Evolutionary conservation across 345 rosid species (phyloP).

Genomic region (Draba incana): DNA sequence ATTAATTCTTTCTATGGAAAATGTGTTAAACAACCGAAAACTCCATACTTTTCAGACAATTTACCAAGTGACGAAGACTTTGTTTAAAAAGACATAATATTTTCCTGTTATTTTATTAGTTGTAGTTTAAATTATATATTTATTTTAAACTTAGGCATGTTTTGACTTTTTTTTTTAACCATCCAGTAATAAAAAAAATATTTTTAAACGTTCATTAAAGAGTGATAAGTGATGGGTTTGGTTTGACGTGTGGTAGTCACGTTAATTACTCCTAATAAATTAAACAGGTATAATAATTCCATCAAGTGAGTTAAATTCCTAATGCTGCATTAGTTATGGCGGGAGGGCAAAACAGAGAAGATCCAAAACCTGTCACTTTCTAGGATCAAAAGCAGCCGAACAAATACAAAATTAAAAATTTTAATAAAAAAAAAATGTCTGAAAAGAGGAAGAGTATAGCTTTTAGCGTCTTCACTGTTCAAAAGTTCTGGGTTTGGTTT

Average conservation of each 20-base stretch:
- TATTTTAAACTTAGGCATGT: not conserved
- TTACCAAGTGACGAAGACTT: too few species aligned
- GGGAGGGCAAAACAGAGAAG: not conserved
- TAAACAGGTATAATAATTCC: too few species aligned
- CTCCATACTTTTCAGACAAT: too few species aligned
- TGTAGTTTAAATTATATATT: too few species aligned
- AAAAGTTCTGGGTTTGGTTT: slow-evolving; percentile 18
- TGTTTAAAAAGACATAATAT: too few species aligned
- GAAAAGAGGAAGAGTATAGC: not conserved
- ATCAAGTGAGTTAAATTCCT: not conserved
- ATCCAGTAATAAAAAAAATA: too few species aligned
- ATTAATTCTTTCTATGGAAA: too few species aligned
- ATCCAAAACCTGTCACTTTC: slow-evolving; percentile 16
- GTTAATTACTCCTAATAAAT: too few species aligned
- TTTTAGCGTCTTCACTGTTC: slow-evolving; percentile 31
- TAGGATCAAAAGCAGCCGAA: slow-evolving; percentile 1
- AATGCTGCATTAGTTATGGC: not conserved
- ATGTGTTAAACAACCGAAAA: too few species aligned
- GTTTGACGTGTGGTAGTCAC: not conserved
- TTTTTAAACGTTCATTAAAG: not conserved
- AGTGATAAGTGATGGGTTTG: not conserved
- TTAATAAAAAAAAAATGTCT: not conserved
- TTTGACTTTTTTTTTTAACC: not conserved
- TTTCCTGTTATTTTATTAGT: too few species aligned
- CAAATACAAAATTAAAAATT: not conserved